Percentiles rank a stretch among this genome's conserved stretches.
phyloP scores from a whole-genome alignment of 345 rosid species.

The Viola odorata region DNA sequence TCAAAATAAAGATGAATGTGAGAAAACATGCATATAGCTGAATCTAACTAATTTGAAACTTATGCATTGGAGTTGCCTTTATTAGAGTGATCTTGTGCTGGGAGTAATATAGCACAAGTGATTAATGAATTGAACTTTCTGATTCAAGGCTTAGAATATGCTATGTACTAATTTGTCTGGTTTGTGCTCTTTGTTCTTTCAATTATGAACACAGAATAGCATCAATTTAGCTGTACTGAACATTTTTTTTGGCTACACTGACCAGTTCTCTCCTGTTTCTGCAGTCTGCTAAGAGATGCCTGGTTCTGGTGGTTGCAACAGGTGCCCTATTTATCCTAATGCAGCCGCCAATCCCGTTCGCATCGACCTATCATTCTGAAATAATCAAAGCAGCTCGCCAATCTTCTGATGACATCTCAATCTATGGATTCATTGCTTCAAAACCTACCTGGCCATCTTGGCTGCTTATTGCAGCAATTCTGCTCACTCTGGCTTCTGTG shows the following conservation, averaged over 20 bases:
- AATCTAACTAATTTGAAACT: too few species aligned
- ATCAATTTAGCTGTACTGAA: too few species aligned
- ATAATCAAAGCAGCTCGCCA: constrained; percentile 82
- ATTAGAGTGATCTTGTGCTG: too few species aligned
- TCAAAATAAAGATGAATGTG: too few species aligned
- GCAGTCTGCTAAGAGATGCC: constrained; percentile 92
- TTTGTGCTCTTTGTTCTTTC: too few species aligned
- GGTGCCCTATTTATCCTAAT: constrained; percentile 81
- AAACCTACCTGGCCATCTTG: constrained; percentile 99
- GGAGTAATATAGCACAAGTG: too few species aligned
- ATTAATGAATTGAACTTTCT: too few species aligned
- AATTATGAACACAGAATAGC: too few species aligned
- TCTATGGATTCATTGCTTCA: constrained; percentile 83
- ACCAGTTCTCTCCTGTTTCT: constrained; percentile 6
- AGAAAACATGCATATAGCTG: too few species aligned
- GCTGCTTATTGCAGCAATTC: constrained; percentile 75
- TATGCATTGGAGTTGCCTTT: too few species aligned
- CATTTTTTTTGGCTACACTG: background rate
- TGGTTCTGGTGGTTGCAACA: constrained; percentile 81
- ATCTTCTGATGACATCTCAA: constrained; percentile 92
- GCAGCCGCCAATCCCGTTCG: constrained; percentile 89
- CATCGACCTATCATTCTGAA: constrained; percentile 81
- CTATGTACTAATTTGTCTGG: too few species aligned
- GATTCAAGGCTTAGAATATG: too few species aligned
- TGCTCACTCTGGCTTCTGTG: constrained; percentile 79